Base-by-base conservation (phyloP, 495 filamentous ascomycete species). In the Choiromyces venosus region DNA sequence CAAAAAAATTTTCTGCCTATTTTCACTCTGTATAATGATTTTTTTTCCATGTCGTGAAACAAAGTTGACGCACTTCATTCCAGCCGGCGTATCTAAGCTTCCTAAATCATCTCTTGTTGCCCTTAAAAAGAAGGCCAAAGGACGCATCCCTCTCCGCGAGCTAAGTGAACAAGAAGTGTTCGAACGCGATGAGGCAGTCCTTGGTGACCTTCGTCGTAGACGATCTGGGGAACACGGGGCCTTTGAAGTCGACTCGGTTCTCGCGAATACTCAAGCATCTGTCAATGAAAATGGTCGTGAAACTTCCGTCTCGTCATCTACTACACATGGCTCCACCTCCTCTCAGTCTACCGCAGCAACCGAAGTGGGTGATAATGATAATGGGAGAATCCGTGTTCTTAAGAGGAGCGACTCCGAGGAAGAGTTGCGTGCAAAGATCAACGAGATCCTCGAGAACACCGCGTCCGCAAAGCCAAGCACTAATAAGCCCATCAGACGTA, bases 111-210 rank as follows among this genome's bases (percentile, higher is more conserved):
- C 71, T 37, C 16, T 77, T 37, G n/a, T 66, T 19, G 38, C 65
- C 64, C 65, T 72, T 18, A 78, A 71, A 72, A 80, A 74, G 37
- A 78, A 68, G 37, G 52, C 40, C 16, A 65, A 72, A 36, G 72
- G 75, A 29, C 78, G 80, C 67, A 65, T 75, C 65, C 80, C 80
- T 35, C 72, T 81, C 21, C 76, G 80, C 64, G 79, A 81, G 68
- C 69, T 81, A 44, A 68, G 65, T 67, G 77, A 79, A 36, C 74
- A 74, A 64, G 80, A 81, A 66, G 74, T 81, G 37, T 81, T 81
- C 66, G 72, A 77, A 61, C 76, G 80, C 71, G 80, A 81, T 76
- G 79, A 81, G 68, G 79, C 79, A 16, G 73, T 78, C n/a, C 77
- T 81, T 68, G 79, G 79, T 37, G 79, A 81, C 64, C 73, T 81